These are phyloP conservation scores for Starmerella stigmatis DNA, from an alignment of 805 yeast genomes.

Conservation along the genomic window DNA sequence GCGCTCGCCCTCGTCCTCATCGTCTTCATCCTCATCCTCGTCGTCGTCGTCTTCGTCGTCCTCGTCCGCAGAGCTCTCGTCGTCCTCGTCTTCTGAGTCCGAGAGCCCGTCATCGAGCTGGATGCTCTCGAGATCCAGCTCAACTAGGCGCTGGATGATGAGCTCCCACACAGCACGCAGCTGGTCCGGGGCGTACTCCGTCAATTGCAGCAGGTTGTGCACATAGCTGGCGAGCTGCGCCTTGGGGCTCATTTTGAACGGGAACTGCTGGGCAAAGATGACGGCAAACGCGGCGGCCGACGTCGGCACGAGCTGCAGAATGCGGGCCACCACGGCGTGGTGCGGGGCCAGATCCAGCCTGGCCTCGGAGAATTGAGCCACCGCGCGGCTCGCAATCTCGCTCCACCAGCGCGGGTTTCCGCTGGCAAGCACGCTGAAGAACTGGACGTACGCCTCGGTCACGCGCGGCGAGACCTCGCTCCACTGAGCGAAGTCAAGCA, in stretches of 20 bases:
- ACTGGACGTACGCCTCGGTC: constrained; percentile 51
- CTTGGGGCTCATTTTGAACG: constrained; percentile 58
- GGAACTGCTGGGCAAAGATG: constrained; percentile 52
- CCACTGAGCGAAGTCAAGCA: constrained; percentile 54
- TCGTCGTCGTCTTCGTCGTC: constrained; percentile 14
- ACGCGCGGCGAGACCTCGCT: constrained; percentile 38
- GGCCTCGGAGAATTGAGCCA: constrained; percentile 44
- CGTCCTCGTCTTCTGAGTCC: constrained; percentile 30
- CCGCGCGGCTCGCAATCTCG: constrained; percentile 63
- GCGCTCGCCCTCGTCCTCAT: constrained; percentile 21
- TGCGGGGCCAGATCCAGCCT: constrained; percentile 33
- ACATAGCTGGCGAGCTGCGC: constrained; percentile 43
- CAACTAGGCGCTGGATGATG: constrained; percentile 67
- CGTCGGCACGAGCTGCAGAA: constrained; percentile 71
- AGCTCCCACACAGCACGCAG: constrained; percentile 68
- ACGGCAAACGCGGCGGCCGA: constrained; percentile 55
- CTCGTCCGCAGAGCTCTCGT: constrained; percentile 25
- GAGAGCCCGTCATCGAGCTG: constrained; percentile 26
- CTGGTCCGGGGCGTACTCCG: constrained; percentile 66
- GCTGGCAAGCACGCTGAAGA: constrained; percentile 67
- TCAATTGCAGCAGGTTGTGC: constrained; percentile 47
- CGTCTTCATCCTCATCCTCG: constrained; percentile 8
- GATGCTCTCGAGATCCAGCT: constrained; percentile 66
- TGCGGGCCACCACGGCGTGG: constrained; percentile 55
- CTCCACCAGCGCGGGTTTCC: constrained; percentile 84